Evolutionary conservation across 2,329 filamentous ascomycete species (phyloP).

Genomic region (Metarhizium sp.): DNA sequence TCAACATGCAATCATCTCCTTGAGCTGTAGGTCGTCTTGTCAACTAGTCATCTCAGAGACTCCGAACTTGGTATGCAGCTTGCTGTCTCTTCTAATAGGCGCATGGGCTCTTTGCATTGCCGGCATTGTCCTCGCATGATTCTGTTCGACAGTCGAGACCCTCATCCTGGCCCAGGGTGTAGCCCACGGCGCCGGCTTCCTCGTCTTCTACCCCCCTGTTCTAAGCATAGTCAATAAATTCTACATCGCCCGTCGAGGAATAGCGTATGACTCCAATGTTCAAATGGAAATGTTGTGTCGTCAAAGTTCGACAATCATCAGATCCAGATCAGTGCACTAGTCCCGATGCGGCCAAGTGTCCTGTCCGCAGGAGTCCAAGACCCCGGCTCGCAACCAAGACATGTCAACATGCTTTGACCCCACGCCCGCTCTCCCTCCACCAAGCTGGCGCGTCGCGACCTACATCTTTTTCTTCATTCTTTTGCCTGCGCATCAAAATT

Average conservation of each 20-base stretch:
- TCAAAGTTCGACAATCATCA: background rate
- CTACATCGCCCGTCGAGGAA: conserved; percentile 27
- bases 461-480: background rate
- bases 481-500: background rate
- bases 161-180: conserved; percentile 31
- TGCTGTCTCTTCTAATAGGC: background rate
- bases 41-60: background rate
- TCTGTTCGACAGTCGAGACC: conserved; percentile 19
- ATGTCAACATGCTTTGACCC: background rate
- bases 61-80: background rate
- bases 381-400: background rate
- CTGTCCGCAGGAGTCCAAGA: background rate
- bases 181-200: conserved; percentile 28
- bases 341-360: background rate
- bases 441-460: background rate
- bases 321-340: background rate
- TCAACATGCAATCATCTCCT: conserved; percentile 24
- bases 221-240: conserved; percentile 30
- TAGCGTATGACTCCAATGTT: conserved; percentile 19
- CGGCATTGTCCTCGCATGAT: conserved; percentile 24
- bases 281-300: background rate
- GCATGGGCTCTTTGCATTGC: conserved; percentile 25
- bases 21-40: conserved; percentile 17
- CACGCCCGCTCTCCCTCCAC: background rate
- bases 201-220: conserved; percentile 27